These are phyloP conservation scores for Malbranchea zuffiana DNA, from an alignment of 2,329 filamentous ascomycete species.

Conservation along the genomic window DNA sequence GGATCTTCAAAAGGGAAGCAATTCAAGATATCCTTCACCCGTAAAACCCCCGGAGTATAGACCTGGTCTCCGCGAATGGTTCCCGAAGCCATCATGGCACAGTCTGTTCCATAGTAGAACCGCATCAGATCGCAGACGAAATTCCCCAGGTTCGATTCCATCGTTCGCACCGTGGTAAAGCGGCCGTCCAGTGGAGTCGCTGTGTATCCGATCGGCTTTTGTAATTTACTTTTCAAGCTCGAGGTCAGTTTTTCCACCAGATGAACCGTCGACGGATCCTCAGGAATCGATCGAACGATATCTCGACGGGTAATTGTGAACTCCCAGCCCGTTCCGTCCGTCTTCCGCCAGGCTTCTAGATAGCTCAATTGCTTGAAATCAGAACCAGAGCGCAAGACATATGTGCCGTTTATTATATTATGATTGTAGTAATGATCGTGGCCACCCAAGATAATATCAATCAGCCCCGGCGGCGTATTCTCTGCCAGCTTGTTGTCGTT, in stretches of 20 bases:
- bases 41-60: conserved; percentile 67
- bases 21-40: conserved; percentile 70
- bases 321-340: conserved; percentile 52
- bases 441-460: conserved; percentile 78
- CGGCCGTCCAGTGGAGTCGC: conserved; percentile 71
- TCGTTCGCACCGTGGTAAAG: conserved; percentile 67
- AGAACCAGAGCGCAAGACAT: conserved; percentile 75
- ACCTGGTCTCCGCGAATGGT: conserved; percentile 83
- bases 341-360: conserved; percentile 59
- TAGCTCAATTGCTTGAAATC: conserved; percentile 92
- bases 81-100: conserved; percentile 70
- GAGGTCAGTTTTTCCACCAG: conserved; percentile 60
- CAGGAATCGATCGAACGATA: conserved; percentile 55
- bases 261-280: conserved; percentile 50
- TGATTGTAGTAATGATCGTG: conserved; percentile 87
- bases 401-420: conserved; percentile 62
- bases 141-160: conserved; percentile 77
- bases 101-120: conserved; percentile 68
- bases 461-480: conserved; percentile 55
- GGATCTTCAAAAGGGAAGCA: conserved; percentile 92
- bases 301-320: conserved; percentile 68
- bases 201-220: conserved; percentile 75
- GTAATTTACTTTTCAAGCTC: conserved; percentile 62
- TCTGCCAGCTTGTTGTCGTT: conserved; percentile 80
- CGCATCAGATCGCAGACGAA: conserved; percentile 90